A percentile compares a stretch with the other conserved stretches of the same genome.
Conservation (phyloP, 768 basidiomycete genomes). For the Solioccasus polychromus region DNA sequence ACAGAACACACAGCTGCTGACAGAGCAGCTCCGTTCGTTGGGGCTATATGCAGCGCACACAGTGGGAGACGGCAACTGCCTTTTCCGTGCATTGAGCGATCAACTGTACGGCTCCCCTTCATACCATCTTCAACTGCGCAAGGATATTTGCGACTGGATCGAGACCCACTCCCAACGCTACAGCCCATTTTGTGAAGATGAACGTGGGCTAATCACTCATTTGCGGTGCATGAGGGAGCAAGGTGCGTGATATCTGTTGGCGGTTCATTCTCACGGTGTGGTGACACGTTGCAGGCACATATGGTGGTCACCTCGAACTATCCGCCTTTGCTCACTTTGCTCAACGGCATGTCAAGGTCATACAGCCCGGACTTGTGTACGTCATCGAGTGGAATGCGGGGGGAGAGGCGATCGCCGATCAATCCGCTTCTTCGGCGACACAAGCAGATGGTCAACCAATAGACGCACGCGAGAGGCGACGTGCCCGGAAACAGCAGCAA, state of each 20-base stretch:
- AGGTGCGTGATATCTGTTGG: conserved; percentile 42
- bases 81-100: conserved; percentile 88
- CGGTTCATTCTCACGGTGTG: no score
- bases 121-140: conserved; percentile 63
- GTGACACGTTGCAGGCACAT: conserved; percentile 56
- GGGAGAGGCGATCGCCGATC: conserved; percentile 37
- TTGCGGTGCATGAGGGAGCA: conserved; percentile 75
- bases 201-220: conserved; percentile 72
- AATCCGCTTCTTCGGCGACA: conserved; percentile 24
- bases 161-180: conserved; percentile 66
- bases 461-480: conserved; percentile 45
- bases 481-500: conserved; percentile 39
- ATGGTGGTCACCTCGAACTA: conserved; percentile 93
- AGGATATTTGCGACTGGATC: conserved; percentile 83
- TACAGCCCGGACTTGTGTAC: conserved; percentile 89
- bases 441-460: conserved; percentile 22
- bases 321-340: conserved; percentile 86
- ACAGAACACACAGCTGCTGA: conserved; percentile 63
- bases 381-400: conserved; percentile 81
- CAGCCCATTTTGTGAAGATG: conserved; percentile 84
- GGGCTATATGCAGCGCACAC: conserved; percentile 88
- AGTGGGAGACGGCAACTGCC: conserved; percentile 88
- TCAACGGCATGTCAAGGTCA: conserved; percentile 79
- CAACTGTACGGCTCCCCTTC: conserved; percentile 78
- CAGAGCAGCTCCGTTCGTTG: conserved; percentile 67